Percentiles rank a stretch among this genome's conserved stretches.
Conservation (phyloP, 1,284 basidiomycete species). For the Ganoderma meredithae region DNA sequence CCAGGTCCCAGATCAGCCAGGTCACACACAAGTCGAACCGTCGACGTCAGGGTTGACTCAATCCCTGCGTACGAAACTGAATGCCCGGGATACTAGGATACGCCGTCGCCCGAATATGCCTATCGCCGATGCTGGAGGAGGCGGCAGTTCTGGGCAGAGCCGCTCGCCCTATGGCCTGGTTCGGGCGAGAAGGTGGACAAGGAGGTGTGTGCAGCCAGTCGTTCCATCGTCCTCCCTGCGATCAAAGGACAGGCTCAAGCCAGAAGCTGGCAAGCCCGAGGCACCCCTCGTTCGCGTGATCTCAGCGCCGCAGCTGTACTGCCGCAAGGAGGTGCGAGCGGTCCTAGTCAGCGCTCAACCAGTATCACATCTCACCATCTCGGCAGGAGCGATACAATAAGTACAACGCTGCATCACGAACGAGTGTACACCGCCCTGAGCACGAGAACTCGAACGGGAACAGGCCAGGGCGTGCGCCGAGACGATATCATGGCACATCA, state of each 20-base stretch:
- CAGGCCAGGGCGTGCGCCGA: neutral
- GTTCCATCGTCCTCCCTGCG: neutral
- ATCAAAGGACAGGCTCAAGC: neutral
- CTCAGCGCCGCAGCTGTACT: neutral
- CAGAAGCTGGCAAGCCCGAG: neutral
- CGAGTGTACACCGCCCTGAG: neutral
- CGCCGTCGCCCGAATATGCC: constrained; percentile 1
- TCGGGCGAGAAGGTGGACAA: neutral
- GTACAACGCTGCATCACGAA: neutral
- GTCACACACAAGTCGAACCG: neutral
- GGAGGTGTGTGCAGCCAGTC: constrained; percentile 1
- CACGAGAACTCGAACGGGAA: neutral
- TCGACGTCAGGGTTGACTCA: constrained; percentile 7
- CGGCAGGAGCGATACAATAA: neutral
- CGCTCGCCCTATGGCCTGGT: neutral
- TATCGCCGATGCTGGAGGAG: neutral
- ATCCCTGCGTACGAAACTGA: neutral
- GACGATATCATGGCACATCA: neutral
- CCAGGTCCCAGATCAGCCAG: too few species aligned
- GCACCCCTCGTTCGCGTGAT: neutral
- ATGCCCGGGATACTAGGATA: neutral
- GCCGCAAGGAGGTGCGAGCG: neutral
- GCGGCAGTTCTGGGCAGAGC: neutral
- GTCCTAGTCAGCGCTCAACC: neutral
- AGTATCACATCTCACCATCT: neutral